Evolutionary conservation across 2,329 filamentous ascomycete species (phyloP).

Genomic region (Trichoderma harzianum): DNA sequence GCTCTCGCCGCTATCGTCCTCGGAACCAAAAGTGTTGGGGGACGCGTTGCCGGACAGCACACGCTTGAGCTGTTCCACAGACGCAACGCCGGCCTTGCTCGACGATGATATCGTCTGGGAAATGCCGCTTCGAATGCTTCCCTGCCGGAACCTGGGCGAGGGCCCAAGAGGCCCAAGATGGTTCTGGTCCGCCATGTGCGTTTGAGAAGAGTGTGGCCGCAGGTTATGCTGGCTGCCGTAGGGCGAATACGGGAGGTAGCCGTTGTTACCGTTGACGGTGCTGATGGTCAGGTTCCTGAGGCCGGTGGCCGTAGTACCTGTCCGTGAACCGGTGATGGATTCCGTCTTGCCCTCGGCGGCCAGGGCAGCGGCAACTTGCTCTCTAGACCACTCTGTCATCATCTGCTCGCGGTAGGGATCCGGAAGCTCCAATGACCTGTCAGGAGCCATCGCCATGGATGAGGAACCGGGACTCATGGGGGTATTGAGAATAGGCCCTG

Average conservation of each 20-base stretch:
- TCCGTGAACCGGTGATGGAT: conserved; percentile 72
- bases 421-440: conserved; percentile 58
- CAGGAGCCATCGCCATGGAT: conserved; percentile 27
- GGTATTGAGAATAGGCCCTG: conserved; percentile 58
- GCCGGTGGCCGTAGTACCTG: conserved; percentile 54
- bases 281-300: conserved; percentile 59
- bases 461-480: conserved; percentile 39
- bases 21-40: conserved; percentile 39
- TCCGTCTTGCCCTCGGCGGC: conserved; percentile 67
- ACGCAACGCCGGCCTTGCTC: conserved; percentile 51
- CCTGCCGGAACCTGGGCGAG: conserved; percentile 48
- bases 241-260: conserved; percentile 42
- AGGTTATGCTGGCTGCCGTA: conserved; percentile 50
- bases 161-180: conserved; percentile 34
- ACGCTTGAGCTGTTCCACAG: conserved; percentile 62
- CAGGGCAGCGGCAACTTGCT: conserved; percentile 64
- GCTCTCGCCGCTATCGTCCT: conserved; percentile 60
- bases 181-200: conserved; percentile 31
- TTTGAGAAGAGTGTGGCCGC: conserved; percentile 46
- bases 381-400: conserved; percentile 75
- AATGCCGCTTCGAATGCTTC: conserved; percentile 50
- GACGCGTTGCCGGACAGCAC: conserved; percentile 52
- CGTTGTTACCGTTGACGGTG: conserved; percentile 38
- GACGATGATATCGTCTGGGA: conserved; percentile 45
- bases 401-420: conserved; percentile 69